phyloP scores from a whole-genome alignment of 495 filamentous ascomycete species.

The Apodospora peruviana region DNA sequence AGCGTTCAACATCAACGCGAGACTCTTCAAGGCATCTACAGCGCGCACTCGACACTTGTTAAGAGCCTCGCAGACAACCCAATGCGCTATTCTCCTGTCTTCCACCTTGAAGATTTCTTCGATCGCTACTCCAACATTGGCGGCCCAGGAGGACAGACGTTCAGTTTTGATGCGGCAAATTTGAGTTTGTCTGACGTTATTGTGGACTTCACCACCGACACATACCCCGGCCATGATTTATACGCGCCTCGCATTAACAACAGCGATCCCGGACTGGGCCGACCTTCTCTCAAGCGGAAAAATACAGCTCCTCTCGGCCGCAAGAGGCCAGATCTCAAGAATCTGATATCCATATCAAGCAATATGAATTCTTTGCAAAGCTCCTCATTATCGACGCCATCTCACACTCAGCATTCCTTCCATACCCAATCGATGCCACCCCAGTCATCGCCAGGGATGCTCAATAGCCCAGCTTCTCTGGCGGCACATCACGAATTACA shows the following conservation, averaged over 20 bases:
- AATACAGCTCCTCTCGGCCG: constrained; percentile 23
- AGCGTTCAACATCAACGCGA: constrained; percentile 75
- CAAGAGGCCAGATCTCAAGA: constrained; percentile 29
- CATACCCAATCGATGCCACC: constrained; percentile 20
- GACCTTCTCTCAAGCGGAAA: constrained; percentile 39
- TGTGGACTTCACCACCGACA: constrained; percentile 42
- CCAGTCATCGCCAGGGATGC: constrained; percentile 25
- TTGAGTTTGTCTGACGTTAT: constrained; percentile 49
- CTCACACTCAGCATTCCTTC: constrained; percentile 26
- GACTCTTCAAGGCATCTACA: constrained; percentile 66
- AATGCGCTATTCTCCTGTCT: constrained; percentile 65
- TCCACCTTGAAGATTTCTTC: constrained; percentile 82
- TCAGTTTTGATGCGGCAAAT: constrained; percentile 47
- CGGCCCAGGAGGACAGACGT: constrained; percentile 32
- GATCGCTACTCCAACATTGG: constrained; percentile 60
- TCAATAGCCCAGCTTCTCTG: constrained; percentile 23
- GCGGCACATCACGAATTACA: constrained; percentile 15
- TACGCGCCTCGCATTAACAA: constrained; percentile 31
- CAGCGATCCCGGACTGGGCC: constrained; percentile 12
- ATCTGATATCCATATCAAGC: constrained; percentile 16
- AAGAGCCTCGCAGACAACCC: constrained; percentile 56
- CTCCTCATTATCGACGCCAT: constrained; percentile 23
- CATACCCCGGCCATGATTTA: constrained; percentile 38
- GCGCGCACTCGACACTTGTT: constrained; percentile 67
- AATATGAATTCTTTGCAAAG: constrained; percentile 18